Evolutionary conservation across 441 rosid genomes (phyloP).

Genomic region (Brassica hybrid): DNA sequence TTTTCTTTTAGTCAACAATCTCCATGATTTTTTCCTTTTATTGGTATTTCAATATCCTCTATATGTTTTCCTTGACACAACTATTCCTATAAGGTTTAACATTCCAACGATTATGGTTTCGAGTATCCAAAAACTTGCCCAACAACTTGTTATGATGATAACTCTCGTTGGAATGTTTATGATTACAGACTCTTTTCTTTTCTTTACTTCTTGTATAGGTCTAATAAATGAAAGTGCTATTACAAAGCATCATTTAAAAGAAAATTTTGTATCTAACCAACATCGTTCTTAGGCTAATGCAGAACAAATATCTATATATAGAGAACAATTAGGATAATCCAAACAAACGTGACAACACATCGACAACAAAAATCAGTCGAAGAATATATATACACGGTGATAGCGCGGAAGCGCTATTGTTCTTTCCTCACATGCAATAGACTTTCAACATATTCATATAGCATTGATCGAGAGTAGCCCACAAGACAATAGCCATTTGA

Average conservation of each 20-base stretch:
- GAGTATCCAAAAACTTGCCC: not conserved
- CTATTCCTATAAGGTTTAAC: not conserved
- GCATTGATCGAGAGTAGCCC: too few species aligned
- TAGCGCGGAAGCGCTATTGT: not conserved
- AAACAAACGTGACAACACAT: not conserved
- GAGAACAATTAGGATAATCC: not conserved
- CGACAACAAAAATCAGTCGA: not conserved
- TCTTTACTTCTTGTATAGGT: not conserved
- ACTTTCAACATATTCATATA: not conserved
- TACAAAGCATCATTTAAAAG: not conserved
- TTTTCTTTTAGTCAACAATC: too few species aligned
- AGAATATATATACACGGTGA: not conserved
- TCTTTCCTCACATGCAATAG: not conserved
- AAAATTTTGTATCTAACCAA: not conserved
- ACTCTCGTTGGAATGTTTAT: not conserved
- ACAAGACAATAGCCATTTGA: too few species aligned
- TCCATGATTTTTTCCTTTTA: too few species aligned
- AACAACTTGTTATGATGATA: not conserved
- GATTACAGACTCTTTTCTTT: not conserved
- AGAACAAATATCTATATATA: not conserved
- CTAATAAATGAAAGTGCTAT: not conserved
- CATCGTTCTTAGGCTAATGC: not conserved
- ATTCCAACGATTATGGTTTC: not conserved
- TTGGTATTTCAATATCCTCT: too few species aligned
- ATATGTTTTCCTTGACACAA: too few species aligned